These are phyloP conservation scores for Orbilia blumenaviensis DNA, from an alignment of 2,329 filamentous ascomycete genomes.

Conservation along the genomic window DNA sequence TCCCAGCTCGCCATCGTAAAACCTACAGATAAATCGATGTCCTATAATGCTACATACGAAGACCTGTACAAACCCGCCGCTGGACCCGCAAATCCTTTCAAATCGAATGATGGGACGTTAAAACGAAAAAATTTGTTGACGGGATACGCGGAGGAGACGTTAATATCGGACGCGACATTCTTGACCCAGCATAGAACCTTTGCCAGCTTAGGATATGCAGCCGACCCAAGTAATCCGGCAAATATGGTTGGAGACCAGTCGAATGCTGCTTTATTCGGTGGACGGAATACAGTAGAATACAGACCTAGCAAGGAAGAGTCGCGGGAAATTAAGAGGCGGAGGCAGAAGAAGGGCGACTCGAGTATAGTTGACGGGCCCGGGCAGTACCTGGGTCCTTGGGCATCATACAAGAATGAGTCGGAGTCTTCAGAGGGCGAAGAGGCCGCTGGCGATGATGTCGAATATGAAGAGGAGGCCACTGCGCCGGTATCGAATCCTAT, in stretches of 20 bases:
- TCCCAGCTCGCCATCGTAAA: conserved; percentile 67
- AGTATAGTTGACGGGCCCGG: conserved; percentile 84
- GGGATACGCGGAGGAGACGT: conserved; percentile 85
- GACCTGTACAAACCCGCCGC: conserved; percentile 73
- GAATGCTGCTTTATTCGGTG: conserved; percentile 60
- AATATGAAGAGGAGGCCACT: conserved; percentile 78
- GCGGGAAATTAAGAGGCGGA: conserved; percentile 73
- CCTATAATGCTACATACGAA: conserved; percentile 72
- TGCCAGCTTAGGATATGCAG: conserved; percentile 70
- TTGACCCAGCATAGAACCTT: conserved; percentile 85
- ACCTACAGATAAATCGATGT: conserved; percentile 65
- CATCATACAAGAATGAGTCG: conserved; percentile 77
- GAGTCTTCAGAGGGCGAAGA: conserved; percentile 75
- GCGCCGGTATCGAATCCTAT: conserved; percentile 65
- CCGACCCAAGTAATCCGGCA: conserved; percentile 64
- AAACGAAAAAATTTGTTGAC: conserved; percentile 87
- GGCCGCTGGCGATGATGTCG: conserved; percentile 76
- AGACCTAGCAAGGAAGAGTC: conserved; percentile 75
- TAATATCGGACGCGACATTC: conserved; percentile 90
- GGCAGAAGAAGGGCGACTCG: conserved; percentile 85
- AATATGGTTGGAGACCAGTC: conserved; percentile 56
- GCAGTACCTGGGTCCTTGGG: conserved; percentile 95
- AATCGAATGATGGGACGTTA: conserved; percentile 68
- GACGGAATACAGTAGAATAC: conserved; percentile 67
- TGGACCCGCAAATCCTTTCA: conserved; percentile 80